A percentile compares a stretch with the other conserved stretches of the same genome.
Conservation (phyloP, 441 rosid species). For the Lepidium campestre region DNA sequence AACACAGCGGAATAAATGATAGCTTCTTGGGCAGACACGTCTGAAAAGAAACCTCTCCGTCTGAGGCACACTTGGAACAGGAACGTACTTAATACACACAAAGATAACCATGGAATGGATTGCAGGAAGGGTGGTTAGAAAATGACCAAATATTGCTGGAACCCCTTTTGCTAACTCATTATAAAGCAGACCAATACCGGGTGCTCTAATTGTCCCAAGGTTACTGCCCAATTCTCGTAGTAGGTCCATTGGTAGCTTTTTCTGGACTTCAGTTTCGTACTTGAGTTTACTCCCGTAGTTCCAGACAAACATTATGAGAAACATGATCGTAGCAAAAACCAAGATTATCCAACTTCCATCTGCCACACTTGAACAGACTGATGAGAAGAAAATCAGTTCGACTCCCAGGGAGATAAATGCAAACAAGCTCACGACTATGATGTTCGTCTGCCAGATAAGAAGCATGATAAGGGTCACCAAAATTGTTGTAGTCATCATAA, state of each 20-base stretch:
- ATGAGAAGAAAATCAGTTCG: conserved; percentile 78
- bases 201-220: conserved; percentile 96
- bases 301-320: conserved; percentile 87
- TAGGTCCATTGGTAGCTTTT: conserved; percentile 82
- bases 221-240: conserved; percentile 83
- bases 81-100: conserved; percentile 92
- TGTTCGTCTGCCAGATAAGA: conserved; percentile 96
- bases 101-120: conserved; percentile 96
- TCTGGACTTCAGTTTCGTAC: conserved; percentile 95
- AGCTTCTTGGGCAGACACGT: conserved; percentile 78
- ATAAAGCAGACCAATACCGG: conserved; percentile 94
- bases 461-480: conserved; percentile 92
- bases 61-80: conserved; percentile 94
- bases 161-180: conserved; percentile 92
- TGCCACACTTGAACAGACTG: conserved; percentile 60
- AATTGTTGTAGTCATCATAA: conserved; percentile 95
- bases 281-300: conserved; percentile 96
- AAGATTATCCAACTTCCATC: conserved; percentile 97
- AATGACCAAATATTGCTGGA: conserved; percentile 94
- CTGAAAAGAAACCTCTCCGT: conserved; percentile 90
- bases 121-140: conserved; percentile 93
- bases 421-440: conserved; percentile 68
- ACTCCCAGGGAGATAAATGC: conserved; percentile 55
- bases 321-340: conserved; percentile 80
- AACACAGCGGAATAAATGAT: conserved; percentile 93